A percentile compares a stretch with the other conserved stretches of the same genome.
phyloP scores from a whole-genome alignment of 1,139 yeast species.

The Lodderomyces parapsilosis region DNA sequence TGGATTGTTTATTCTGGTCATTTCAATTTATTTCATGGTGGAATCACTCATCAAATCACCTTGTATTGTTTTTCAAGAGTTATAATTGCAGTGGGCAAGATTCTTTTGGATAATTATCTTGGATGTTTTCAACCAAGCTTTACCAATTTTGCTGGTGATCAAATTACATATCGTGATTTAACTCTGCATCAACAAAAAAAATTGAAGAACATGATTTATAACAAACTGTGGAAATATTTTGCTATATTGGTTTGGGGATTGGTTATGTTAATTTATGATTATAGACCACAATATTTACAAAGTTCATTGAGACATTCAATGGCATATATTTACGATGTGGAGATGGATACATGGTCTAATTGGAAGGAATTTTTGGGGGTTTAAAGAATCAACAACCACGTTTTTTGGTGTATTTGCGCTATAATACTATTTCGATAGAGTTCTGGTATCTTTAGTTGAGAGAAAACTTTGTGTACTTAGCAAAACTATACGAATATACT shows the following conservation, averaged over 20 bases:
- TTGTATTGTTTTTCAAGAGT: constrained; percentile 63
- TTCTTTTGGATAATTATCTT: constrained; percentile 39
- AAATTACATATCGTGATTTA: constrained; percentile 30
- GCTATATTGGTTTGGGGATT: constrained; percentile 75
- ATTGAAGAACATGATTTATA: constrained; percentile 34
- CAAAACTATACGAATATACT: too few relatives aligned
- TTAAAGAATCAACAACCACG: too few relatives aligned
- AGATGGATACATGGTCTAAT: constrained; percentile 40
- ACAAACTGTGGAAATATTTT: constrained; percentile 59
- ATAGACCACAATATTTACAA: constrained; percentile 64
- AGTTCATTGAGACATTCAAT: constrained; percentile 67
- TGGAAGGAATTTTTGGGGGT: constrained; percentile 46
- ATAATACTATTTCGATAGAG: too few relatives aligned
- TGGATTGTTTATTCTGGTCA: constrained; percentile 65
- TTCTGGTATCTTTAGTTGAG: too few relatives aligned
- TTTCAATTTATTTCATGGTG: constrained; percentile 43
- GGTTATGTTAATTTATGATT: constrained; percentile 70
- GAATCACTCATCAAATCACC: constrained; percentile 59
- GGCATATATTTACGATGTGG: constrained; percentile 68
- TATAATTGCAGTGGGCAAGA: constrained; percentile 52
- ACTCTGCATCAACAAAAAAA: constrained; percentile 32
- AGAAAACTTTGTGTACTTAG: too few relatives aligned
- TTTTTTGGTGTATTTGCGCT: too few relatives aligned
- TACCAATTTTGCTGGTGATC: constrained; percentile 20
- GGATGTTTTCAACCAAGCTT: constrained; percentile 37